These are phyloP conservation scores for Ustilago nuda DNA, from an alignment of 1,284 basidiomycete species.

Conservation along the genomic window DNA sequence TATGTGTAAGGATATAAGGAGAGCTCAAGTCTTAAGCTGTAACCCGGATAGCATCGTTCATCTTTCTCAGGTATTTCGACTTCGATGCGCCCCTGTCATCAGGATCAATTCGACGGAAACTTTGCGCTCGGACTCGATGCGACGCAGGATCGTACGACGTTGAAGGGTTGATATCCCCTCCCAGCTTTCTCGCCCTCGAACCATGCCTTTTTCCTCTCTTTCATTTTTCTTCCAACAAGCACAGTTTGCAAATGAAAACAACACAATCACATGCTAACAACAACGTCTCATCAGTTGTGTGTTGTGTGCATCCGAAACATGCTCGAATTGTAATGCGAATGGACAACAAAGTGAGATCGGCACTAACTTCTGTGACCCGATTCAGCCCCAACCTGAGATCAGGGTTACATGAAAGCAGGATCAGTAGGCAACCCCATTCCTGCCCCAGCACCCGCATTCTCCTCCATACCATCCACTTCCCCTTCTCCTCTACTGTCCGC, in stretches of 20 bases:
- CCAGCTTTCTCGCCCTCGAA: slow-evolving; percentile 11
- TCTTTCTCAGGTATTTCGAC: not conserved
- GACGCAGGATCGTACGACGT: not conserved
- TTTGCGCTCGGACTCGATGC: no score
- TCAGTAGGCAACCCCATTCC: not conserved
- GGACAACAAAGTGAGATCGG: not conserved
- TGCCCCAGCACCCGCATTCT: not conserved
- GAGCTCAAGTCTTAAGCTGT: slow-evolving; percentile 26
- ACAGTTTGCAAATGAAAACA: slow-evolving; percentile 1
- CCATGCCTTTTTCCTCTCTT: not conserved
- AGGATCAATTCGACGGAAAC: no score
- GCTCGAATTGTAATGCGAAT: not conserved
- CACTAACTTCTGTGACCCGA: no score
- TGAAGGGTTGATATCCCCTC: slow-evolving; percentile 43
- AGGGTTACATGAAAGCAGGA: slow-evolving; percentile 7
- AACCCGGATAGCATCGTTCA: slow-evolving; percentile 13
- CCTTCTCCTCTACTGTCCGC: not conserved
- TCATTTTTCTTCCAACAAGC: not conserved
- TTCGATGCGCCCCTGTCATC: not conserved
- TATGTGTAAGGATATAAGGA: not conserved
- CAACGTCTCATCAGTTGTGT: not conserved
- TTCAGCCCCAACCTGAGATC: not conserved
- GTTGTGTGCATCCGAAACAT: not conserved
- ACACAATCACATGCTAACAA: not conserved
- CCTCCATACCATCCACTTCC: not conserved